phyloP scores from a whole-genome alignment of 306 rosid species.

The Rosa persica region DNA sequence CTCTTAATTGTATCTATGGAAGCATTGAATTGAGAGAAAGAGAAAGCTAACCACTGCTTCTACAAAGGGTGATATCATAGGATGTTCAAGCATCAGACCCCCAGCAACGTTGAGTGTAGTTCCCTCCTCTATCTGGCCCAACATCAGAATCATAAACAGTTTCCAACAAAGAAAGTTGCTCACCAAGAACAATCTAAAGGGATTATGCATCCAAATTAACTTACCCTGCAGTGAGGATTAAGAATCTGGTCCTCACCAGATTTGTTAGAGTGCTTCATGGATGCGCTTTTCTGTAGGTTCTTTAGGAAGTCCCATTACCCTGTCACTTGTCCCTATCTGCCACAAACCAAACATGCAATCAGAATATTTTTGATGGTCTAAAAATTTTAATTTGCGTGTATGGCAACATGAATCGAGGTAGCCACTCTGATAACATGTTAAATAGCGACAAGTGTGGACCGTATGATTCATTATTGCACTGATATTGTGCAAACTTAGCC shows the following conservation, averaged over 20 bases:
- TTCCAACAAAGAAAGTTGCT: conserved; percentile 30
- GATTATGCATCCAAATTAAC: conserved; percentile 9
- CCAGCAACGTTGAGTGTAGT: conserved; percentile 75
- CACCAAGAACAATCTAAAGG: conserved; percentile 19
- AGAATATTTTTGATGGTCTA: no score
- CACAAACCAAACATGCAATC: conserved; percentile 27
- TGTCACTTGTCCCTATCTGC: conserved; percentile 78
- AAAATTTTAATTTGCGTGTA: no score
- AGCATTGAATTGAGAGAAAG: conserved; percentile 11
- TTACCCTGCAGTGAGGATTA: conserved; percentile 39
- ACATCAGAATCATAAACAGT: conserved; percentile 43
- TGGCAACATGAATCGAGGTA: no score
- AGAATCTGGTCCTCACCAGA: neutral
- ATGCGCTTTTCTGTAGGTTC: conserved; percentile 71
- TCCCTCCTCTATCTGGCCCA: conserved; percentile 75
- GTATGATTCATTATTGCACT: no score
- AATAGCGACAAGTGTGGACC: no score
- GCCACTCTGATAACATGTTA: no score
- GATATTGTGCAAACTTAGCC: no score
- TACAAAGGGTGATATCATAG: conserved; percentile 74
- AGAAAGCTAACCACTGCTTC: conserved; percentile 76
- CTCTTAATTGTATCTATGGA: conserved; percentile 9
- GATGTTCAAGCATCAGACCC: conserved; percentile 95
- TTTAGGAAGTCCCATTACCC: conserved; percentile 94
- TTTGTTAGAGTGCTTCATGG: conserved; percentile 55